These are phyloP conservation scores for Zea mays DNA, from an alignment of 176 grass and related monocot genomes.

Conservation along the genomic window DNA sequence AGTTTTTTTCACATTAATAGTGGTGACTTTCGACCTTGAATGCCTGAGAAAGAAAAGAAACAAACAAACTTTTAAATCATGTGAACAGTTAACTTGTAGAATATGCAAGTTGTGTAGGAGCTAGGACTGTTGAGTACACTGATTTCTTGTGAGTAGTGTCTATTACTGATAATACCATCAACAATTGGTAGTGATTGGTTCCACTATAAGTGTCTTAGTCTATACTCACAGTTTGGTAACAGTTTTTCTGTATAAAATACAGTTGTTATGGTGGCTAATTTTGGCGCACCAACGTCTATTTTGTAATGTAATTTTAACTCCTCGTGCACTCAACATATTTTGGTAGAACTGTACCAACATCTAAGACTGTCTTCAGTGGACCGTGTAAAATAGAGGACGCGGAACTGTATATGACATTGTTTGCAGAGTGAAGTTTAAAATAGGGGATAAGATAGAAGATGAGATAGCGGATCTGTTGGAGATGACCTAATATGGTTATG, in stretches of 20 bases:
- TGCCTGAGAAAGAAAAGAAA: neutral
- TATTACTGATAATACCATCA: constrained; percentile 13
- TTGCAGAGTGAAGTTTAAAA: no score
- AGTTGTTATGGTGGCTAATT: neutral
- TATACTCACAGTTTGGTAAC: constrained; percentile 5
- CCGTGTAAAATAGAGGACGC: no score
- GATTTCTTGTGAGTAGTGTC: constrained; percentile 27
- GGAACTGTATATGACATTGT: no score
- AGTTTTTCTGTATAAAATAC: neutral
- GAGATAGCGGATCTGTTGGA: no score
- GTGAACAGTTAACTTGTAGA: neutral
- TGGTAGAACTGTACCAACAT: neutral
- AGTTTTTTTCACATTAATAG: constrained; percentile 10
- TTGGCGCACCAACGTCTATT: neutral
- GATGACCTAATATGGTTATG: neutral
- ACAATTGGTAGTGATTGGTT: neutral
- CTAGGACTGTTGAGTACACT: neutral
- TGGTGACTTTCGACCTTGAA: constrained; percentile 20
- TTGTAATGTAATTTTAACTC: constrained; percentile 4
- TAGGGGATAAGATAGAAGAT: no score
- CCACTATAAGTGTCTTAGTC: constrained; percentile 16
- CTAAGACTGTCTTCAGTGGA: no score
- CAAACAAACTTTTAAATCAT: neutral
- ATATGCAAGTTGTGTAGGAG: constrained; percentile 7
- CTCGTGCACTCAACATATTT: neutral